Evolutionary conservation across 2,329 filamentous ascomycete genomes (phyloP), one percentile per base, ranked within the genome.

Genomic region (Microascus cirrosus): DNA sequence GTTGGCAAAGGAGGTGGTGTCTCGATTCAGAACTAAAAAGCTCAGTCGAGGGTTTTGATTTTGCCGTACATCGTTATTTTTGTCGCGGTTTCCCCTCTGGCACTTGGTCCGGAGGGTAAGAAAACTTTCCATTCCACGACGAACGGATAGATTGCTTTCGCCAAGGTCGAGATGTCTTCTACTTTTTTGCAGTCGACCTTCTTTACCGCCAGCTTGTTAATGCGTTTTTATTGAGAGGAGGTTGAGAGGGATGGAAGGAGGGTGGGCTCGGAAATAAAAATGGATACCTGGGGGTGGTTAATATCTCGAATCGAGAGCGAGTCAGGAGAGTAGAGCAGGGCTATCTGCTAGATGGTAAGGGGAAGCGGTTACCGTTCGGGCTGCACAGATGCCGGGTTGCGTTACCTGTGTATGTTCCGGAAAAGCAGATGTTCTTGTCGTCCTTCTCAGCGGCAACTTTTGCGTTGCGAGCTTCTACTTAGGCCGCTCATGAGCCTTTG

Each of bases 1-100:
- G 80, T 83, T 82, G 67, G 71, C 62, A 67, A 65, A 67, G 71
- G 67, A 66, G 60, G 66, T 63, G 48, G 54, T 32, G 32, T 24
- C 54, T 48, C 25, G 25, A 51, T 35, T 24, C 32, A 51, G 54
- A 20, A 58, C 20, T 39, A 45, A 60, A 60, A 59, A 59, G 45
- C 53, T 56, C 32, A 39, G 53, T 60, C 65, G 67, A 70, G 8
- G 15, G 8, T 59, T 53, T 20, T 55, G 48, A 50, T 55, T 45
- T 55, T 36, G 25, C 35, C 35, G 51, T 34, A 42, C 20, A 18
- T n/a, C 45, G 45, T 22, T 58, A 35, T 52, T 15, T 50, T 32
- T 32, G 20, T 56, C 54, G 45, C 42, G 28, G 32, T 28, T 34
- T 25, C 8, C 42, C 56, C 22, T 59, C 54, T 54, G 32, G 48